Evolutionary conservation across 179 eudicot genomes (phyloP), one percentile per base, ranked within the genome.

Genomic region (Sideroxylon spinosum): DNA sequence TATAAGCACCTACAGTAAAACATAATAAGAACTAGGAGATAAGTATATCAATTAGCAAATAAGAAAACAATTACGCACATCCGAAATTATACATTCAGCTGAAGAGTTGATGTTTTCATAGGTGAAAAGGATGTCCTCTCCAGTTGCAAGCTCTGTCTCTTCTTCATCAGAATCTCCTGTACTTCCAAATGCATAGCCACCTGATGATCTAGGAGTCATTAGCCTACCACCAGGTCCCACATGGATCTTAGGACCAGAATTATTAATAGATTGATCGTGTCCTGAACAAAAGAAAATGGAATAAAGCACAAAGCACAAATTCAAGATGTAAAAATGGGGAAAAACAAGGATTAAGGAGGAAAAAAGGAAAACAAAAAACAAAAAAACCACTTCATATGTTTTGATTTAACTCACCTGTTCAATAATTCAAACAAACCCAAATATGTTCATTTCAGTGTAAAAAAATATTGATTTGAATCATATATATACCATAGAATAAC

Each of bases 101-200:
- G 89, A 75, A 77, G 70, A 49, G 76, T 70, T 63, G 69, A 75
- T 63, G 61, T 68, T 81, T 75, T 86, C 91, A 73, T 82, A 80
- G 74, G 81, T 74, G 52, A 74, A 78, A 68, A 67, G 76, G 56
- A 70, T 59, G 26, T 82, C 78, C 78, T 87, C 90, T 68, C 78
- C 91, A 65, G 71, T 73, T 59, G 76, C 85, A 78, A 74, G 76
- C 62, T 86, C 91, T 59, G 84, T 74, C 59, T 80, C 86, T 65
- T 88, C 92, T 71, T 83, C 89, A 46, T 86, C 90, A 64, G 90
- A 85, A 76, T 86, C 81, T 78, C 81, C 85, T 68, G 84, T 73
- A 82, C 83, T 85, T 67, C 82, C 91, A 77, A 77, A 66, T 68
- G 85, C 72, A 76, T 78, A 83, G 80, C 86, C 88, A 79, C 83